Base-by-base conservation (phyloP, 805 yeast genomes). In the Ogataea ganodermae region DNA sequence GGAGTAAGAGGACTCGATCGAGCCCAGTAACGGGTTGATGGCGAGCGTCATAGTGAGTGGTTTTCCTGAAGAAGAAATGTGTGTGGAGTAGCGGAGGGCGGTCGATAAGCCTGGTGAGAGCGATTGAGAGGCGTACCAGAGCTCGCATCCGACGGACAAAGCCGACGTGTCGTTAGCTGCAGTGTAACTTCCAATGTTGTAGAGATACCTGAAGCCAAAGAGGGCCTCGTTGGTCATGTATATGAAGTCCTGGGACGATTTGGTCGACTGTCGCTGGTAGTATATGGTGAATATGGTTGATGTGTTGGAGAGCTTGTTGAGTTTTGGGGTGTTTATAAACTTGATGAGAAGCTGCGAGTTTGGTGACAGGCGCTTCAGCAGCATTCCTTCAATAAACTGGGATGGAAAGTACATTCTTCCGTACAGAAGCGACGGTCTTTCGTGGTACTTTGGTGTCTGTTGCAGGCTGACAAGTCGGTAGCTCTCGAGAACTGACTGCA, bases 331-430 rank as follows among this genome's bases (percentile, higher is more conserved):
- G 59, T 88, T 87, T 24, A 90, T 80, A 61, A 94, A 86, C 56
- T 88, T 87, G 17, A 89, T 66, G 35, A 85, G 67, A 13, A 91
- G 48, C 59, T 89, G 96, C 1, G 87, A 73, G 21, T 72, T 70
- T 5, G 76, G 66, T 0, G 84, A 71, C 14, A 88, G 58, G 46
- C 89, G 70, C 52, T 85, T 80, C 33, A 89, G 80, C 6, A 83
- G 55, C 92, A 94, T 84, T 1, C 96, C 96, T 65, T 92, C 98
- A 2, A 94, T 68, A 6, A 86, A 83, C 14, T 88, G 83, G 1
- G 89, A 86, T 0, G 99, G 98, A 51, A 92, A 82, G 59, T 84
- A 87, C 82, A 94, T 79, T 53, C 92, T 74, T 0, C 98, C 98
- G 64, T 89, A 92, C 27, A 86, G 66, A 13, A 92, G 69, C 0